A percentile compares a stretch with the other conserved stretches of the same genome.
Evolutionary conservation across 371 early-diverging fungal genomes (phyloP).

Genomic region (Lichtheimia hyalospora): DNA sequence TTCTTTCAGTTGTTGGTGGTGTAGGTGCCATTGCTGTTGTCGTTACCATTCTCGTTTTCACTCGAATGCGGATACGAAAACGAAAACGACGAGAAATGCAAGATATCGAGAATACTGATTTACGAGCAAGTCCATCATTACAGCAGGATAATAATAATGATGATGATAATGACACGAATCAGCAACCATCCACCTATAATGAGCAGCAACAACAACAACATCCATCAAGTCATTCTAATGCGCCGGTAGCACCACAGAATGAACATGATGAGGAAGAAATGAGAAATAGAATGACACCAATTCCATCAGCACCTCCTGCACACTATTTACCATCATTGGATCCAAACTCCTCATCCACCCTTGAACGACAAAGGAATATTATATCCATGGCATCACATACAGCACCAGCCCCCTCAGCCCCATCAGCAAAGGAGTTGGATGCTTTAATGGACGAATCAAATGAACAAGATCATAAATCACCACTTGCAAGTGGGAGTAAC

Average conservation of each 20-base stretch:
- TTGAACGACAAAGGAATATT: conserved; percentile 5
- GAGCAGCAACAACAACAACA: neutral
- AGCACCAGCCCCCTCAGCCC: conserved; percentile 21
- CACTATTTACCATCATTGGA: conserved; percentile 7
- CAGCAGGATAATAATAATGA: neutral
- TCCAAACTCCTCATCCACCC: neutral
- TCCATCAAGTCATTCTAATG: neutral
- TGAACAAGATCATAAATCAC: neutral
- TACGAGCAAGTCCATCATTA: neutral
- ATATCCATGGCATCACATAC: conserved; percentile 11
- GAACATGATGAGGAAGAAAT: neutral
- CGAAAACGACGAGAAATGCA: conserved; percentile 8
- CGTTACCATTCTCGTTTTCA: conserved; percentile 21
- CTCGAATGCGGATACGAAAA: conserved; percentile 14
- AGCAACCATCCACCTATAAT: neutral
- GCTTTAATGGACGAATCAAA: conserved; percentile 1
- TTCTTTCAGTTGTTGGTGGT: conserved; percentile 22
- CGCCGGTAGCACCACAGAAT: conserved; percentile 2
- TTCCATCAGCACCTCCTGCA: conserved; percentile 15
- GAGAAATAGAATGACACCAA: neutral
- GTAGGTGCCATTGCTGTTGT: conserved; percentile 18
- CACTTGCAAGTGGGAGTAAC: neutral
- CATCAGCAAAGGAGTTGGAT: conserved; percentile 22
- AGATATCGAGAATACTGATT: conserved; percentile 1
- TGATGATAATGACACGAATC: neutral